Base-by-base conservation (phyloP, 179 eudicot species). In the Drosera spatulata region DNA sequence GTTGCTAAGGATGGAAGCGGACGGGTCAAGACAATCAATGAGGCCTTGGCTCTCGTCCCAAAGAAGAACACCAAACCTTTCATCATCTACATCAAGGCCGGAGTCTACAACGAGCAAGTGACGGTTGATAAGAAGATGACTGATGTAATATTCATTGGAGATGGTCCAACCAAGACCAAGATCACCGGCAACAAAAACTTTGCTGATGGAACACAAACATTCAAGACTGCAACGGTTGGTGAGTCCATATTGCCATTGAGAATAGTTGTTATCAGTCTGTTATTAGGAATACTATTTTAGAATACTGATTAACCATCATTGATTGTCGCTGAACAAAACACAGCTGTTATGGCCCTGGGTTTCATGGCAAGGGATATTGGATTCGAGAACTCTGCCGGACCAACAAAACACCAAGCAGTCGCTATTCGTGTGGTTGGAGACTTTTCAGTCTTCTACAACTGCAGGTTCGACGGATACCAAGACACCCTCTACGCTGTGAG, bases 1-100 rank as follows among this genome's bases (percentile, higher is more conserved):
- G 77, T 73, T 0, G 70, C 77, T 3, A 45, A 56, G 7, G 77
- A 73, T 42, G 77, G 77, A 7, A 60, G 63, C 0, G 77, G 77
- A 12, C 63, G 65, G 14, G 63, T 13, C 61, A 73, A 50, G 59
- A 68, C 72, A 10, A 61, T 73, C 22, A 10, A 15, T 0, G 73
- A 51, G 12, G 77, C 77, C 6, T 10, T 73, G 44, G 14, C 39
- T 53, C 50, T 15, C 3, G 39, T 56, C 5, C 75, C 75, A 7
- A 12, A 50, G 46, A 11, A 7, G 2, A 61, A 12, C n/a, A 2
- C 47, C 10, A 59, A 61, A 41, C 48, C 55, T 3, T 61, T 56
- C 58, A 54, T 71, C 9, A 62, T 71, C 6, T 44, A 65, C 46
- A 41, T 71, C 41, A 71, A 71, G 62, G 66, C 56, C 10, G 75